These are phyloP conservation scores for Orbilia brochopaga DNA, from an alignment of 2,329 filamentous ascomycete species.

Conservation along the genomic window DNA sequence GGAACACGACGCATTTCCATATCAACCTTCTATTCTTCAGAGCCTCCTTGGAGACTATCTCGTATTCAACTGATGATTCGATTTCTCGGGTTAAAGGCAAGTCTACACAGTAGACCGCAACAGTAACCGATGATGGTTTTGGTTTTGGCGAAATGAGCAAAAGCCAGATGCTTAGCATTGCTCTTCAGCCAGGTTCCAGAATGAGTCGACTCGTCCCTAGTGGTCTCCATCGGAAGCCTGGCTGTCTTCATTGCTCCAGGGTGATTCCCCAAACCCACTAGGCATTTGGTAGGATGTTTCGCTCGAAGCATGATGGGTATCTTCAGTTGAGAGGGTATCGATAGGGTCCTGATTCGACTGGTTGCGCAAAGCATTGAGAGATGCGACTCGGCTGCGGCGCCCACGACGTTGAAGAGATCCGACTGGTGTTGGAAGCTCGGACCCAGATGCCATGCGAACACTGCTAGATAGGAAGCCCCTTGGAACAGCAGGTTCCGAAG, in stretches of 20 bases:
- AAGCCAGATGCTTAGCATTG: constrained; percentile 14
- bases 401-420: constrained; percentile 14
- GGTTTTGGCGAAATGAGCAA: neutral
- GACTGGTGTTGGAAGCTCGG: constrained; percentile 6
- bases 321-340: neutral
- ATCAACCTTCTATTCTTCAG: too few relatives aligned
- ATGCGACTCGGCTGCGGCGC: constrained; percentile 3
- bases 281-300: constrained; percentile 27
- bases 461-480: neutral
- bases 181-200: constrained; percentile 21
- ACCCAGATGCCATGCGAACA: neutral
- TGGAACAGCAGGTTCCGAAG: neutral
- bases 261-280: constrained; percentile 31
- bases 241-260: constrained; percentile 2
- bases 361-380: constrained; percentile 4
- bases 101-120: neutral
- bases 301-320: neutral
- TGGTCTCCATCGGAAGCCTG: constrained; percentile 3
- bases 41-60: too few relatives aligned
- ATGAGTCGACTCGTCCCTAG: constrained; percentile 20
- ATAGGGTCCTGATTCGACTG: neutral
- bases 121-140: neutral
- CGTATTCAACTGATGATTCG: too few relatives aligned
- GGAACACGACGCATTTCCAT: too few relatives aligned
- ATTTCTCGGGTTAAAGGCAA: too few relatives aligned